Percentiles rank a stretch among this genome's conserved stretches.
Conservation (phyloP, 148 eudicot genomes). For the Nyssa sinensis region DNA sequence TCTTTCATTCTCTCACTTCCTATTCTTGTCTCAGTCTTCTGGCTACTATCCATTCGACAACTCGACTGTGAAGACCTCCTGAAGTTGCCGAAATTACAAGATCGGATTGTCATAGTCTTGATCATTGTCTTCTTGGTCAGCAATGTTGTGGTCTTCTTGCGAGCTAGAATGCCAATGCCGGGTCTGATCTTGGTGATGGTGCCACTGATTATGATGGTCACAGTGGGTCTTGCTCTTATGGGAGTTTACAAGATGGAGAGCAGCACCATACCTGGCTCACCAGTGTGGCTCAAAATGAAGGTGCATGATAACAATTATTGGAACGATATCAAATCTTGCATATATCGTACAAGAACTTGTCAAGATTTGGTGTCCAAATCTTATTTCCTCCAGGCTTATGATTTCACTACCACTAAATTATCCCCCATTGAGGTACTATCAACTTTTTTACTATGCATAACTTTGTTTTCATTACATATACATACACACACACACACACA, state of each 20-base stretch:
- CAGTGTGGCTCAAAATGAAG: slow-evolving; percentile 21
- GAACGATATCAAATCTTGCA: slow-evolving; percentile 40
- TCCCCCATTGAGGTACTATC: slow-evolving; percentile 38
- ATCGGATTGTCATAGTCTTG: slow-evolving; percentile 18
- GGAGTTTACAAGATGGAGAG: slow-evolving; percentile 25
- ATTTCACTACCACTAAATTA: slow-evolving; percentile 22
- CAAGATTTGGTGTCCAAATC: slow-evolving; percentile 26
- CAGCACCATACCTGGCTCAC: slow-evolving; percentile 28
- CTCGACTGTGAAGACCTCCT: slow-evolving; percentile 36
- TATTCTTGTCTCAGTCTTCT: slow-evolving; percentile 21
- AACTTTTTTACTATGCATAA: background rate
- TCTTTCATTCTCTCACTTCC: slow-evolving; percentile 32
- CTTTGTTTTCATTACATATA: no score
- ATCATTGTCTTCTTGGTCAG: slow-evolving; percentile 20
- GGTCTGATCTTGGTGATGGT: slow-evolving; percentile 23
- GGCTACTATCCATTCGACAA: slow-evolving; percentile 28
- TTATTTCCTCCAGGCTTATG: slow-evolving; percentile 19
- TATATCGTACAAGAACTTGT: slow-evolving; percentile 34
- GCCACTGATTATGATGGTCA: slow-evolving; percentile 24
- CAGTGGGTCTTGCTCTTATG: slow-evolving; percentile 25
- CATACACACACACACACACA: background rate
- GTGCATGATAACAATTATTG: slow-evolving; percentile 19
- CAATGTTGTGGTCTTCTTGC: slow-evolving; percentile 17
- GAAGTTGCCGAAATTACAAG: slow-evolving; percentile 15
- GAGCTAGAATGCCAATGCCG: slow-evolving; percentile 13